These are phyloP conservation scores for Tympanopsis confertula DNA, from an alignment of 2,329 filamentous ascomycete genomes.

Conservation along the genomic window DNA sequence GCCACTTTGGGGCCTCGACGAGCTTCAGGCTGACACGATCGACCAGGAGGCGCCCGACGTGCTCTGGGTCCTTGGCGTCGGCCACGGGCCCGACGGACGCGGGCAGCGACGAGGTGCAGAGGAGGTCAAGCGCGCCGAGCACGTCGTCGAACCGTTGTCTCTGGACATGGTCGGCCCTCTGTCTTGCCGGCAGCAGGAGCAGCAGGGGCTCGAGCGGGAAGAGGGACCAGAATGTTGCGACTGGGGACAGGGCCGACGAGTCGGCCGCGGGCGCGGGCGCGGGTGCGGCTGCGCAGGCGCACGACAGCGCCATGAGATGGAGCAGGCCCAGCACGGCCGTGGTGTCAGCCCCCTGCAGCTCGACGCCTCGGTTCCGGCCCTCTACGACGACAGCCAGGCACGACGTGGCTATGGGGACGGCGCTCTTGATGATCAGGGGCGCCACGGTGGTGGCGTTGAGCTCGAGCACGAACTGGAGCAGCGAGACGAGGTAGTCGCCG, in stretches of 20 bases:
- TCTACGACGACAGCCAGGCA: not conserved
- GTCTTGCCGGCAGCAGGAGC: not conserved
- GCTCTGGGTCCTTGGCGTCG: not conserved
- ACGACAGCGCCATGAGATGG: not conserved
- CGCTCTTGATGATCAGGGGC: not conserved
- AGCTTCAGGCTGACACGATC: not conserved
- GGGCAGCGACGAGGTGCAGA: not conserved
- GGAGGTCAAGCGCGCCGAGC: not conserved
- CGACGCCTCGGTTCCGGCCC: not conserved
- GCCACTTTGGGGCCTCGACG: not conserved
- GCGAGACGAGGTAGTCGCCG: slow-evolving; percentile 51
- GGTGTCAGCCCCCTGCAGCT: not conserved
- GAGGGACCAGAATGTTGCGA: not conserved
- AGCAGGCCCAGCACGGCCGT: not conserved
- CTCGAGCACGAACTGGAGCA: slow-evolving; percentile 37
- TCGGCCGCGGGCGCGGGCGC: too few species aligned
- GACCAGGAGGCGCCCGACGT: not conserved
- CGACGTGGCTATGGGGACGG: not conserved
- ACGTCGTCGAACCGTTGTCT: not conserved
- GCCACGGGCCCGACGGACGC: not conserved
- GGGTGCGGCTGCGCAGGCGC: not conserved
- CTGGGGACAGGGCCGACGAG: not conserved
- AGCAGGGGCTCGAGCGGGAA: not conserved
- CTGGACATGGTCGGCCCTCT: not conserved
- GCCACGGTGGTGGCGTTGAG: not conserved